phyloP scores from a whole-genome alignment of 1,139 yeast genomes.

The Eremothecium sinecaudum region DNA sequence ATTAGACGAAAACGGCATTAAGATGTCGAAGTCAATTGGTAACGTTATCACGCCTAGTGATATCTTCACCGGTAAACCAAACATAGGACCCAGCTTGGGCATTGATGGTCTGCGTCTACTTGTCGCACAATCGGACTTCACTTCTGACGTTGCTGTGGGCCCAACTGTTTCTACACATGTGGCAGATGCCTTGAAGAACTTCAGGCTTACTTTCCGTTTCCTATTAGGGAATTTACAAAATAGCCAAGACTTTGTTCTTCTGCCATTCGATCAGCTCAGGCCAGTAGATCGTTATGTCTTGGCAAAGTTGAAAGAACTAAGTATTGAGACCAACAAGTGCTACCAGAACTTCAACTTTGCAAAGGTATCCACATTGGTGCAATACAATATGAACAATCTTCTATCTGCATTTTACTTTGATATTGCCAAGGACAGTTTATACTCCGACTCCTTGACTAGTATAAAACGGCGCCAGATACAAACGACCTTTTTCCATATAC shows the following conservation, averaged over 20 bases:
- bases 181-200: constrained; percentile 69
- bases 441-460: constrained; percentile 51
- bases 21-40: constrained; percentile 92
- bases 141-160: constrained; percentile 69
- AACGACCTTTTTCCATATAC: constrained; percentile 55
- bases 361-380: constrained; percentile 50
- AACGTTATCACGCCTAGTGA: constrained; percentile 64
- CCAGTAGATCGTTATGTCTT: constrained; percentile 60
- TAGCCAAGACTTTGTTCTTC: constrained; percentile 23
- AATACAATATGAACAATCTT: constrained; percentile 63
- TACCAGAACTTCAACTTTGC: constrained; percentile 59
- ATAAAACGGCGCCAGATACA: constrained; percentile 56
- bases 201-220: constrained; percentile 73
- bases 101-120: constrained; percentile 86
- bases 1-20: constrained; percentile 72
- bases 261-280: constrained; percentile 34
- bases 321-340: constrained; percentile 35
- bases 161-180: constrained; percentile 66
- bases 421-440: constrained; percentile 73
- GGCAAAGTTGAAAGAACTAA: constrained; percentile 44
- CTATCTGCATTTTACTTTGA: constrained; percentile 83
- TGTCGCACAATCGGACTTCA: constrained; percentile 84
- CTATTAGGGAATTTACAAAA: constrained; percentile 62
- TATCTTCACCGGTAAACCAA: constrained; percentile 57
- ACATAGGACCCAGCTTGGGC: constrained; percentile 64